These are phyloP conservation scores for Mortierella sp. DNA, from an alignment of 371 early-diverging fungal genomes.

Conservation along the genomic window DNA sequence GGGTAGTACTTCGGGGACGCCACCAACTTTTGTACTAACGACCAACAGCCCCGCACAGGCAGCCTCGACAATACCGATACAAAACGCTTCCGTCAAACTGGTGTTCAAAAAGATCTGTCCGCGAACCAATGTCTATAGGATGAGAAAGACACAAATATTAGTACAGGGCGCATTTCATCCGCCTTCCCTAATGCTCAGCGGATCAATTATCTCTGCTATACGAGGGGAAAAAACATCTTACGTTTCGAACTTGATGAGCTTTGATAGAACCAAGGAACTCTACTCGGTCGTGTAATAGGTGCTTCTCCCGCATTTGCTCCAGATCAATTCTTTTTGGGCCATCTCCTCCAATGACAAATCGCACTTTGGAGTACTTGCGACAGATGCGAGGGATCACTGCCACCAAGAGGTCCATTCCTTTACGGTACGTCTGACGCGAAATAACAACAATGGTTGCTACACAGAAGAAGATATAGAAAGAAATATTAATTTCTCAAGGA, in stretches of 20 bases:
- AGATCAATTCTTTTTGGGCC: constrained; percentile 97
- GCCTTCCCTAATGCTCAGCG: background rate
- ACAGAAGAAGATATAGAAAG: too few species aligned
- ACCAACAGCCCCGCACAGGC: constrained; percentile 95
- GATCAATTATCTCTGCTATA: too few species aligned
- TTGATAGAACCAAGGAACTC: constrained; percentile 91
- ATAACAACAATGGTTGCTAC: constrained; percentile 94
- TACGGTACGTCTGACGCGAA: constrained; percentile 96
- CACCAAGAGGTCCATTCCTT: constrained; percentile 96
- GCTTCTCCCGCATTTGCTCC: constrained; percentile 97
- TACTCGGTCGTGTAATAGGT: constrained; percentile 95
- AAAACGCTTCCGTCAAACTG: constrained; percentile 99
- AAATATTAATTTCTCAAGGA: too few species aligned
- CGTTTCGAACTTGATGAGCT: constrained; percentile 89
- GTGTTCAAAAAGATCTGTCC: constrained; percentile 99
- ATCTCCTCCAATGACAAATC: constrained; percentile 98
- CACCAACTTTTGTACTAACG: constrained; percentile 99
- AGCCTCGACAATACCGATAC: constrained; percentile 99
- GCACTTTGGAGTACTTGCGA: constrained; percentile 81
- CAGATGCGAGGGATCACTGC: constrained; percentile 97
- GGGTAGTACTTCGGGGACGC: constrained; percentile 98
- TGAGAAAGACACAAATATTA: background rate
- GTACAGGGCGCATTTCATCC: background rate
- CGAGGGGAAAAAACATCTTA: constrained; percentile 44
- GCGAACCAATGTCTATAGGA: constrained; percentile 81